Percentiles rank a stretch among this genome's conserved stretches.
phyloP scores from a whole-genome alignment of 1,284 basidiomycete species.

The Austropuccinia psidii region DNA sequence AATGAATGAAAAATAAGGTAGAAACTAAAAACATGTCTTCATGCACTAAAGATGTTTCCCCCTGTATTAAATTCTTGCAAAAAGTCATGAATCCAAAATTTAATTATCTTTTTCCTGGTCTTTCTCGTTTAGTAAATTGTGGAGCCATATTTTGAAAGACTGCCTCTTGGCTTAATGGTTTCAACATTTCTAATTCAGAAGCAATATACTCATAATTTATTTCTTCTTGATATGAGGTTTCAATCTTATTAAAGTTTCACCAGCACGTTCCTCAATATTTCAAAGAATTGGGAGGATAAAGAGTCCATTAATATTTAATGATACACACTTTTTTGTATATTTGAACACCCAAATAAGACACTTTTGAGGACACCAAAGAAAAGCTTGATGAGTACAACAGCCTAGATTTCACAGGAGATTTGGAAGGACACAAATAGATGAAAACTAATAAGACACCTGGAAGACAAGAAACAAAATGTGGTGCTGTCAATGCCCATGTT shows the following conservation, averaged over 20 bases:
- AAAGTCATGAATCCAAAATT: too few species aligned
- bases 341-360: constrained; percentile 10
- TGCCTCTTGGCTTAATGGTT: not conserved
- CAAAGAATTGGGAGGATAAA: not conserved
- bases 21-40: too few species aligned
- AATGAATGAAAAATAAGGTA: not conserved
- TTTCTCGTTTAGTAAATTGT: constrained; percentile 21
- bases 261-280: not conserved
- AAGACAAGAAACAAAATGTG: not conserved
- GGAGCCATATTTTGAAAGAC: not conserved
- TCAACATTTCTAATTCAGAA: not conserved
- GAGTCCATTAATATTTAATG: not conserved
- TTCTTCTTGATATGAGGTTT: constrained; percentile 30
- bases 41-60: too few species aligned
- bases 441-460: constrained; percentile 14
- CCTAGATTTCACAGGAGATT: constrained; percentile 29
- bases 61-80: too few species aligned
- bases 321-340: constrained; percentile 24
- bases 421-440: constrained; percentile 32
- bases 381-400: constrained; percentile 33
- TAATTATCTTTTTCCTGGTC: constrained; percentile 28
- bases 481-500: not conserved
- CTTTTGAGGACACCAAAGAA: constrained; percentile 21
- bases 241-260: not conserved
- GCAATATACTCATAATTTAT: constrained; percentile 22